These are phyloP conservation scores for Beauveria sp. DNA, from an alignment of 2,329 filamentous ascomycete genomes.

Conservation along the genomic window DNA sequence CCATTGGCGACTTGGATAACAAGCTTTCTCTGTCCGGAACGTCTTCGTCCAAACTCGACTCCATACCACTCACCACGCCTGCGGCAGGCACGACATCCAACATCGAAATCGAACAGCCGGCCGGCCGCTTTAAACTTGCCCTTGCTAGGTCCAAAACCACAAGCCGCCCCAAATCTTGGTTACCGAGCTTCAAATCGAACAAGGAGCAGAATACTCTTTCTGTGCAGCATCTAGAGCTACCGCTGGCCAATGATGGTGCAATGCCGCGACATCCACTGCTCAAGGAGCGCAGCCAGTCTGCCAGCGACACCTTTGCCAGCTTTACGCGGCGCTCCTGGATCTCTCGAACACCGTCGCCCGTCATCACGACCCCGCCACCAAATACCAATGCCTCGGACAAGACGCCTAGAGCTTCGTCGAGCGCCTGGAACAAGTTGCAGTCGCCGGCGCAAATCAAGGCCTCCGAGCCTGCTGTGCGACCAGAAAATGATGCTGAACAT, in stretches of 20 bases:
- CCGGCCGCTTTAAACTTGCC: background rate
- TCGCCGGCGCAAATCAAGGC: slow-evolving; percentile 6
- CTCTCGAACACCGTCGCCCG: slow-evolving; percentile 42
- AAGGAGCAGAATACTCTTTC: slow-evolving; percentile 19
- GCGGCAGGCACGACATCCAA: slow-evolving; percentile 21
- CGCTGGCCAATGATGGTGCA: slow-evolving; percentile 17
- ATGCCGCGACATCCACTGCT: slow-evolving; percentile 18
- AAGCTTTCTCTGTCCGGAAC: slow-evolving; percentile 31
- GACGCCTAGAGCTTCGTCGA: slow-evolving; percentile 19
- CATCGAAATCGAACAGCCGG: slow-evolving; percentile 27
- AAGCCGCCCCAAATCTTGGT: slow-evolving; percentile 46
- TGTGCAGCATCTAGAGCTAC: slow-evolving; percentile 20
- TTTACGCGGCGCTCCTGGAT: slow-evolving; percentile 48
- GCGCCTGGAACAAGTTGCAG: slow-evolving; percentile 20
- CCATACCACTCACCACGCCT: background rate
- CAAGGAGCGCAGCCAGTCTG: slow-evolving; percentile 29
- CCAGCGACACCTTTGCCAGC: slow-evolving; percentile 40
- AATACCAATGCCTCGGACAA: slow-evolving; percentile 18
- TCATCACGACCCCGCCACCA: slow-evolving; percentile 23
- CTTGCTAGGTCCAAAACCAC: slow-evolving; percentile 24
- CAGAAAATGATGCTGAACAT: slow-evolving; percentile 12
- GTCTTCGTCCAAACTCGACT: background rate
- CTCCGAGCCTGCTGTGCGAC: background rate
- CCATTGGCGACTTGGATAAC: slow-evolving; percentile 41
- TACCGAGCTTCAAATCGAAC: slow-evolving; percentile 37